Evolutionary conservation across 2,329 filamentous ascomycete genomes (phyloP), one percentile per base, ranked within the genome.

Genomic region (Periconia macrospinosa): DNA sequence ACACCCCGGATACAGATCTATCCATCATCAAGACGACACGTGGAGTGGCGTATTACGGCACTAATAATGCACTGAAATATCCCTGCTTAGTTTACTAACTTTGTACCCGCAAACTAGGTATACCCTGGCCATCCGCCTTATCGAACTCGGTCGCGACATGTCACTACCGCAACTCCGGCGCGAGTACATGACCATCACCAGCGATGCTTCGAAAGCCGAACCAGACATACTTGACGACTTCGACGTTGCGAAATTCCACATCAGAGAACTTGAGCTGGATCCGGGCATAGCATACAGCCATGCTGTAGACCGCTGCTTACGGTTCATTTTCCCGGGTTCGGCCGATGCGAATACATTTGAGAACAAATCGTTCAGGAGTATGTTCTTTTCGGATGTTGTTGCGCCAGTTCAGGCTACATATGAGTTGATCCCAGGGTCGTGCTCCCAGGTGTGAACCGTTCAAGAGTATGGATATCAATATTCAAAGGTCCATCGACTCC

Each of bases 71-170:
- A n/a, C n/a, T n/a, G n/a, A n/a, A n/a, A n/a, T n/a, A n/a, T n/a
- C n/a, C n/a, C n/a, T n/a, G n/a, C n/a, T n/a, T n/a, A n/a, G n/a
- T n/a, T n/a, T n/a, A n/a, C n/a, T n/a, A n/a, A n/a, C n/a, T n/a
- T n/a, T n/a, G n/a, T n/a, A n/a, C n/a, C 5, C 23, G 23, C 23
- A 27, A 27, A 27, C 3, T 27, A 27, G 23, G 23, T 53, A 58
- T 41, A 43, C 53, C 13, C 33, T 56, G 9, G 55, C 49, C 17
- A 54, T 58, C 35, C 49, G 52, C 20, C 47, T 60, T 3, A 53
- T 58, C 15, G 55, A 58, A 37, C 47, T 58, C 9, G 45, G 51
- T 30, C 41, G 48, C 18, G 51, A 55, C 18, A 43, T 19, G 9
- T 40, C 52, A 7, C 51, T 54, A n/a, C 11, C 30, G 8, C 30